Evolutionary conservation across 352 stramenopile genomes (phyloP).

Genomic region (Saprolegnia diclina): DNA sequence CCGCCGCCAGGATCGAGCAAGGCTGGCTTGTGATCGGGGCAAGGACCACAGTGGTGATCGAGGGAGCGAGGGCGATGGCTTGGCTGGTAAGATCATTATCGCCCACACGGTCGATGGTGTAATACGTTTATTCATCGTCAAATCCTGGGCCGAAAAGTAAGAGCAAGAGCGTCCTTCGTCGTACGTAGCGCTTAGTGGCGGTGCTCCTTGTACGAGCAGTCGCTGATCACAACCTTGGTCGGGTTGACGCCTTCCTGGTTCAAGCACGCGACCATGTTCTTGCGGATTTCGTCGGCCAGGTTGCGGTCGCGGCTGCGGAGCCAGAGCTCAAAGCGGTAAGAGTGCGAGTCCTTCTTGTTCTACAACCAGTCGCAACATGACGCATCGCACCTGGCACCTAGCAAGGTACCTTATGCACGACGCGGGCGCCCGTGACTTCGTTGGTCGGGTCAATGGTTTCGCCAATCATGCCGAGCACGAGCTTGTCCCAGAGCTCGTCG

Average conservation of each 20-base stretch:
- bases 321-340: slow-evolving; percentile 85
- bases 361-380: slow-evolving; percentile 26
- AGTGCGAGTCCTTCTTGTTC: slow-evolving; percentile 82
- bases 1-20: too few relatives aligned
- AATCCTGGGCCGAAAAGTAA: too few relatives aligned
- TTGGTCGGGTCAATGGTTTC: slow-evolving; percentile 81
- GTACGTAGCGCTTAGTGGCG: slow-evolving; percentile 39
- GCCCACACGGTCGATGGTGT: too few relatives aligned
- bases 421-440: slow-evolving; percentile 86
- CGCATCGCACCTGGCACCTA: background rate
- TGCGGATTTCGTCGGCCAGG: slow-evolving; percentile 68
- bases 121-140: too few relatives aligned
- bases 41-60: too few relatives aligned
- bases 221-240: slow-evolving; percentile 40
- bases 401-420: slow-evolving; percentile 81
- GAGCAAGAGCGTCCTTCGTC: background rate
- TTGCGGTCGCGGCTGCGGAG: slow-evolving; percentile 53
- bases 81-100: too few relatives aligned
- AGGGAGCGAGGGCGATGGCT: too few relatives aligned
- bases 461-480: slow-evolving; percentile 86
- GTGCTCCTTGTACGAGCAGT: slow-evolving; percentile 73
- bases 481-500: slow-evolving; percentile 85
- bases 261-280: slow-evolving; percentile 57
- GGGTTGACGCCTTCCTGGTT: slow-evolving; percentile 50
- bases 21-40: too few relatives aligned